phyloP scores from a whole-genome alignment of 2,329 filamentous ascomycete species.

The Monilinia aucupariae region DNA sequence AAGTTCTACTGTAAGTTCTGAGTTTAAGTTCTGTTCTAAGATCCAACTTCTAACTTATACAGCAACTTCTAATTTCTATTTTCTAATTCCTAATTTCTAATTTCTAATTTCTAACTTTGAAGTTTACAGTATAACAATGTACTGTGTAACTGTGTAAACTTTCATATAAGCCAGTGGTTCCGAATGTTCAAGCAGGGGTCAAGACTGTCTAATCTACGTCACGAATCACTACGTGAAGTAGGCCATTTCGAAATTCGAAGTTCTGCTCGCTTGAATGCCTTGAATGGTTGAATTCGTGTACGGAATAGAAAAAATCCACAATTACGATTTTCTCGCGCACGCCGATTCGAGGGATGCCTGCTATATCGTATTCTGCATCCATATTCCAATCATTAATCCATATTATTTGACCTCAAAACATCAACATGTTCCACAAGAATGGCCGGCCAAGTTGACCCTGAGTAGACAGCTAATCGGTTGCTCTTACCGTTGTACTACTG shows the following conservation, averaged over 20 bases:
- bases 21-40: too few relatives aligned
- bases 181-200: slow-evolving; percentile 1
- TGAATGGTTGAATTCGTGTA: background rate
- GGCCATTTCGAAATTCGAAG: background rate
- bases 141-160: too few relatives aligned
- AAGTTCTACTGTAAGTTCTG: too few relatives aligned
- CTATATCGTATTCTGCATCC: slow-evolving; percentile 3
- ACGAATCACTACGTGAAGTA: background rate
- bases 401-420: background rate
- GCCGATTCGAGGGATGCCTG: slow-evolving; percentile 2
- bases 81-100: too few relatives aligned
- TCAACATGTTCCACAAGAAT: background rate
- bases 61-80: too few relatives aligned
- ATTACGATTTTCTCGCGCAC: slow-evolving; percentile 4
- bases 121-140: too few relatives aligned
- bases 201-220: background rate
- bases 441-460: background rate
- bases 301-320: slow-evolving; percentile 3
- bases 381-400: background rate
- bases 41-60: too few relatives aligned
- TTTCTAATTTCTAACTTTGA: too few relatives aligned
- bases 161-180: background rate
- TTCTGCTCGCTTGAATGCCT: slow-evolving; percentile 3
- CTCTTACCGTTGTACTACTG: background rate
- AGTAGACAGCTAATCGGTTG: background rate